Evolutionary conservation across 2,329 filamentous ascomycete genomes (phyloP), one percentile per base, ranked within the genome.

Genomic region (Colletotrichum euphorbiae): DNA sequence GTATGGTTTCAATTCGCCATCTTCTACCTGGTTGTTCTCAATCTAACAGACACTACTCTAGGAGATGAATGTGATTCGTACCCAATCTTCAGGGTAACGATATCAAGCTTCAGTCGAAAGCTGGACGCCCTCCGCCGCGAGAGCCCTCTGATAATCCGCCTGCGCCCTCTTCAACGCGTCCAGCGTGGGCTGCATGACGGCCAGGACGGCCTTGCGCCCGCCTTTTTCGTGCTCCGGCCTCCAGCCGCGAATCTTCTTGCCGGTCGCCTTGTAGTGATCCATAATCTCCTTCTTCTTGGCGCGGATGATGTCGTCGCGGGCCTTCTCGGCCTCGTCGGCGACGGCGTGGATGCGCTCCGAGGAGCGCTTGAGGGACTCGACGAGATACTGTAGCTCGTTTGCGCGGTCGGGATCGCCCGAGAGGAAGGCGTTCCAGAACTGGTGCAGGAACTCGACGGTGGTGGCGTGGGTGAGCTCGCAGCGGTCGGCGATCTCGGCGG

Each of bases 391-490:
- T 13, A 98, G 85, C 79, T 99, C 95, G 46, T 85, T 85, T 0
- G 93, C 93, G 38, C 93, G 90, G 68, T 93, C 90, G 1, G 92
- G 82, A 75, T 98, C 93, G 13, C 94, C 95, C 0, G 94, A 98
- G 28, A 97, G 85, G 75, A 97, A 99, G 0, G 94, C 90, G 38
- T 89, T 87, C 95, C 95, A 99, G 82, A 99, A 99, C 78, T 98
- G 97, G 74, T 95, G 93, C n/a, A 99, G 83, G 75, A 98, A 99
- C 76, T 99, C 96, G 42, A 93, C 91, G 0, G 93, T 97, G 0
- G 96, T 99, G 60, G 94, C 94, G 77, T 98, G 94, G 0, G 95
- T 97, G 62, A 89, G 79, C 45, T 80, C 81, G 72, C 87, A 89
- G 62, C 87, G 87, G 48, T 89, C 84, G 4, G 87, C 82, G 19